A percentile compares a stretch with the other conserved stretches of the same genome.
Evolutionary conservation across 1,284 basidiomycete species (phyloP).

Genomic region (Naganishia liquefaciens): DNA sequence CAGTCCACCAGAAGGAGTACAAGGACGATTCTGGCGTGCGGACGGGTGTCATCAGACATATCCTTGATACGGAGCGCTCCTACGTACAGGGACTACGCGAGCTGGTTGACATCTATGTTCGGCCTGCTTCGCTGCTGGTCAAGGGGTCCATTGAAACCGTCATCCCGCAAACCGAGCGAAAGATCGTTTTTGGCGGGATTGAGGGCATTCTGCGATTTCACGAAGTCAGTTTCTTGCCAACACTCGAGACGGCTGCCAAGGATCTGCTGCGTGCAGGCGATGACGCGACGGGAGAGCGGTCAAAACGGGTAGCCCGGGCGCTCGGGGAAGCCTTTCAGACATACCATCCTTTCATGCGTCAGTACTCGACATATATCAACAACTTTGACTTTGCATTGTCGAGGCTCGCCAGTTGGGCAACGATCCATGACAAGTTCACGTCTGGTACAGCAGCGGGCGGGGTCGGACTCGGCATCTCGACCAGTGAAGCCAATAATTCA

Average conservation of each 20-base stretch:
- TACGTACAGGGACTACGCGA: constrained; percentile 92
- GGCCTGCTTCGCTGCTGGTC: constrained; percentile 72
- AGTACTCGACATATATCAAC: constrained; percentile 96
- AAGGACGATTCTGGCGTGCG: constrained; percentile 84
- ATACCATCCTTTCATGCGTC: constrained; percentile 93
- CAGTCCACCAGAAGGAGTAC: constrained; percentile 70
- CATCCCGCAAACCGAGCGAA: constrained; percentile 82
- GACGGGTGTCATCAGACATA: constrained; percentile 75
- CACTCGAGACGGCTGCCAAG: constrained; percentile 72
- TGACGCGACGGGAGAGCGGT: constrained; percentile 72
- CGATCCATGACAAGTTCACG: constrained; percentile 36
- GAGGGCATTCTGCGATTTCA: constrained; percentile 92
- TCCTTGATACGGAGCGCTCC: constrained; percentile 87
- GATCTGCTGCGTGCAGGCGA: constrained; percentile 64
- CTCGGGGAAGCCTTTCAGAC: constrained; percentile 87
- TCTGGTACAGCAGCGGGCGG: constrained; percentile 10
- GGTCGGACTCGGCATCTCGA: constrained; percentile 35
- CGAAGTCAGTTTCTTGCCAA: constrained; percentile 84
- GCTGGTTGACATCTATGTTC: constrained; percentile 92
- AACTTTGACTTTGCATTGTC: constrained; percentile 89
- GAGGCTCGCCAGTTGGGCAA: constrained; percentile 79
- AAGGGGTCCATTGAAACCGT: constrained; percentile 69
- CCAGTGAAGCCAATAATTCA: constrained; percentile 11
- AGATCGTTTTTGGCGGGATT: constrained; percentile 87
- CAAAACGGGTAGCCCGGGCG: constrained; percentile 71